Percentiles rank a stretch among this genome's conserved stretches.
Evolutionary conservation across 192 early-diverging fungal genomes (phyloP).

Genomic region (Bifiguratus adelaidae): DNA sequence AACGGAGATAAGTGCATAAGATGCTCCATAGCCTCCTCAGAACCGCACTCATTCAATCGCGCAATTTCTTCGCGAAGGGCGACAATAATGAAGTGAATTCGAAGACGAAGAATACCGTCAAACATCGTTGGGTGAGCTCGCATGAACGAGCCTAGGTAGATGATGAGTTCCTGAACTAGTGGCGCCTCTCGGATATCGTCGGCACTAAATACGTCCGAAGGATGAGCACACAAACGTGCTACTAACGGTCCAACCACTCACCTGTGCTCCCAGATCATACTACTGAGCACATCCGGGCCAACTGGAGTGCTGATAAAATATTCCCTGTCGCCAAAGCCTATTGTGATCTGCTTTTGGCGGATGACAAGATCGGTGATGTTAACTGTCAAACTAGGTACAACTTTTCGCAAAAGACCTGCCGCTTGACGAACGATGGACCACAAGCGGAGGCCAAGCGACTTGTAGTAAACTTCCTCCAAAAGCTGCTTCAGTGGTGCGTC

Average conservation of each 20-base stretch:
- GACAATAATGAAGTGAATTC: slow-evolving; percentile 76
- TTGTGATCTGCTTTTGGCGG: slow-evolving; percentile 63
- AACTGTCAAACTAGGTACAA: slow-evolving; percentile 64
- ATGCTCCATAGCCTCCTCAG: slow-evolving; percentile 69
- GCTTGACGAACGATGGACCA: slow-evolving; percentile 81
- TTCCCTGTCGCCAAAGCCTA: slow-evolving; percentile 62
- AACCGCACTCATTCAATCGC: slow-evolving; percentile 57
- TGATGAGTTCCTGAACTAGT: slow-evolving; percentile 76
- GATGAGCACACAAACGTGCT: neutral
- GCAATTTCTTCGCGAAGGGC: slow-evolving; percentile 81
- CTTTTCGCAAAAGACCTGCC: slow-evolving; percentile 63
- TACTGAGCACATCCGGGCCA: slow-evolving; percentile 52
- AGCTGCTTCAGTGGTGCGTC: slow-evolving; percentile 46
- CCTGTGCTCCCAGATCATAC: slow-evolving; percentile 61
- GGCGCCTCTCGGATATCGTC: slow-evolving; percentile 78
- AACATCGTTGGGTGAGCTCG: slow-evolving; percentile 56
- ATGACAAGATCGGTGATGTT: slow-evolving; percentile 74
- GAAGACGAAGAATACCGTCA: slow-evolving; percentile 72
- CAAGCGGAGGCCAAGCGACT: slow-evolving; percentile 55
- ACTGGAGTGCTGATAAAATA: slow-evolving; percentile 57
- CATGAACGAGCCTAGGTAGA: slow-evolving; percentile 66
- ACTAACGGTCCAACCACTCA: slow-evolving; percentile 3
- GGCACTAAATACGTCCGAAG: slow-evolving; percentile 19
- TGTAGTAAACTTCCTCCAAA: slow-evolving; percentile 75
- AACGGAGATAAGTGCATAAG: slow-evolving; percentile 76